phyloP scores from a whole-genome alignment of 352 stramenopile species.

The Globisporangium echinulatum region DNA sequence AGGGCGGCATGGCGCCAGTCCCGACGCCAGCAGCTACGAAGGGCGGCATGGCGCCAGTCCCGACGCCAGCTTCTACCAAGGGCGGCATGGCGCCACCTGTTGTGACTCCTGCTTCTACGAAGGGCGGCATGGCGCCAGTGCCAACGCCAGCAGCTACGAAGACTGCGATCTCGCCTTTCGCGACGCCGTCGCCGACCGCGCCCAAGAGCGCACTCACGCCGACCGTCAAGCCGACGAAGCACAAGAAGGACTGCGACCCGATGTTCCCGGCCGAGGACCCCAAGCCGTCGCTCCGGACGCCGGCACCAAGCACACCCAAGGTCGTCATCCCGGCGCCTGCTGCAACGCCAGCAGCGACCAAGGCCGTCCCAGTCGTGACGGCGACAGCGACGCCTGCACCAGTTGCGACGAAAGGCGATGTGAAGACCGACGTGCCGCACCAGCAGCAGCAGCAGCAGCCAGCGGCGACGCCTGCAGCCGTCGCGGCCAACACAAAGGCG shows the following conservation, averaged over 20 bases:
- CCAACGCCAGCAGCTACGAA: no score
- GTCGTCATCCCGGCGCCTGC: no score
- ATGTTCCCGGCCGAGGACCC: slow-evolving; percentile 7
- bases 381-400: background rate
- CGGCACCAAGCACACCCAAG: slow-evolving; percentile 1
- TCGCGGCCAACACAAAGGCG: slow-evolving; percentile 2
- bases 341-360: background rate
- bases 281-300: background rate
- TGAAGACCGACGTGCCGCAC: background rate
- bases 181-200: background rate
- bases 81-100: no score
- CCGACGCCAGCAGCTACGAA: slow-evolving; percentile 4
- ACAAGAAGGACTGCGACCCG: slow-evolving; percentile 10
- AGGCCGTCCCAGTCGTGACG: background rate
- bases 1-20: background rate
- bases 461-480: background rate
- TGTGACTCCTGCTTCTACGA: background rate
- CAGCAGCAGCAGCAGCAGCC: background rate
- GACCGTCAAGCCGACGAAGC: slow-evolving; percentile 4
- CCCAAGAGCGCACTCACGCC: slow-evolving; percentile 2
- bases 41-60: background rate
- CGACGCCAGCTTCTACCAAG: background rate
- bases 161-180: no score
- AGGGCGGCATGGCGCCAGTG: no score
- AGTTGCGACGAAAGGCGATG: background rate